Base-by-base conservation (phyloP, 805 yeast species). In the Monosporozyma aerobia region DNA sequence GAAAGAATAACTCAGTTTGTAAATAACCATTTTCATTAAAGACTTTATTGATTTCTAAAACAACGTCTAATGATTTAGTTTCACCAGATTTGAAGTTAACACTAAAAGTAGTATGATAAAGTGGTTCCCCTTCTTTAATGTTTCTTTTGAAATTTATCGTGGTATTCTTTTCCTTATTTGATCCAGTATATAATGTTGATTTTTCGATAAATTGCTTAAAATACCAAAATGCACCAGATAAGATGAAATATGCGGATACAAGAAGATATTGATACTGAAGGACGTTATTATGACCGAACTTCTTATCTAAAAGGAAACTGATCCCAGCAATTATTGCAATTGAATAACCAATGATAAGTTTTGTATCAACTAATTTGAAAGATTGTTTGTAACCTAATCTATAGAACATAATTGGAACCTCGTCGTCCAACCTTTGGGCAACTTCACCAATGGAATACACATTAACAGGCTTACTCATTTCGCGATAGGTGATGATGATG, bases 291-390 rank as follows among this genome's bases (percentile, higher is more conserved):
- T 77, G 80, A 3, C 62, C 54, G 46, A 69, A 61, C 54, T 78
- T 77, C 65, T 79, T 80, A 57, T 81, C 86, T 44, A 77, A 57
- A 22, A 69, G 63, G 59, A 73, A 81, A 49, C 82, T 73, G 2
- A 65, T 59, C 3, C 72, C 85, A 9, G 83, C 80, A 16, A 78
- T 65, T 1, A 68, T 63, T 7, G 77, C 83, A 32, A 79, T 76
- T 19, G 72, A 56, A 53, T 76, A 73, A 1, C 85, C 85, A 50
- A 81, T 65, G 5, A 72, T 77, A 47, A 80, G 64, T 60, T 77
- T 79, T 16, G 72, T 61, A 61, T 81, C 86, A 39, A 59, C 55
- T 44, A 65, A 50, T 16, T 47, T 51, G 50, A 56, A 61, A 1
- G 59, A 51, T 51, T 64, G 63, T 13, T 44, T 55, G 51, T 58